Percentiles rank a stretch among this genome's conserved stretches.
Conservation (phyloP, 805 yeast genomes). For the Barnettozyma wickerhamii region DNA sequence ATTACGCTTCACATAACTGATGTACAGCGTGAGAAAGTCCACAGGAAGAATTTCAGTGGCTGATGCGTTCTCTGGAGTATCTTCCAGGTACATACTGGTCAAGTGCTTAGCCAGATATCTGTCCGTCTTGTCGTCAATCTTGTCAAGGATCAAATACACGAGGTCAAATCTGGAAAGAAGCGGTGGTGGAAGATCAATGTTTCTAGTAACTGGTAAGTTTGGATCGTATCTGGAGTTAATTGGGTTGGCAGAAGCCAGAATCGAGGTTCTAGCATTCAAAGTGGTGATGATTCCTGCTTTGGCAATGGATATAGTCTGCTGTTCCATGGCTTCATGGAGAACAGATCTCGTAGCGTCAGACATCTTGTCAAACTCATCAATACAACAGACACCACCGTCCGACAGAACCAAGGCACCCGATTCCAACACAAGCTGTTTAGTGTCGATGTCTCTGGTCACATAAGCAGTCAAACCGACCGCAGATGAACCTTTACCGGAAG, state of each 20-base stretch:
- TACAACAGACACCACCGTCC: slow-evolving; percentile 98
- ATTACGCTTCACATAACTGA: slow-evolving; percentile 91
- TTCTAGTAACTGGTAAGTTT: slow-evolving; percentile 88
- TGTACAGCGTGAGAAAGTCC: slow-evolving; percentile 82
- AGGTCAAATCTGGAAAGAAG: slow-evolving; percentile 90
- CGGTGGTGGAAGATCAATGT: slow-evolving; percentile 96
- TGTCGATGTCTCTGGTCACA: slow-evolving; percentile 89
- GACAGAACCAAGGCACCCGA: slow-evolving; percentile 94
- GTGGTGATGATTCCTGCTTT: slow-evolving; percentile 98
- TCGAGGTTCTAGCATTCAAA: slow-evolving; percentile 91
- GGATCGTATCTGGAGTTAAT: slow-evolving; percentile 95
- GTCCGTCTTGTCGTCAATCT: slow-evolving; percentile 82
- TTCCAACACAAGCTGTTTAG: slow-evolving; percentile 89
- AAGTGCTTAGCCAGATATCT: slow-evolving; percentile 85
- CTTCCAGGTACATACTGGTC: slow-evolving; percentile 89
- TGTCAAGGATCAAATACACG: slow-evolving; percentile 88
- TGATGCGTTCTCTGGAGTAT: slow-evolving; percentile 70
- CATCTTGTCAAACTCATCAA: slow-evolving; percentile 99
- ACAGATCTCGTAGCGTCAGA: slow-evolving; percentile 91
- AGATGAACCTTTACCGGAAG: slow-evolving; percentile 98
- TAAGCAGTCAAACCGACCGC: slow-evolving; percentile 99
- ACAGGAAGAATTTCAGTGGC: slow-evolving; percentile 70
- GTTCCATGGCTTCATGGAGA: slow-evolving; percentile 98
- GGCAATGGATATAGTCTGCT: slow-evolving; percentile 96
- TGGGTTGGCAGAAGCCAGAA: slow-evolving; percentile 95